Base-by-base conservation (phyloP, 192 early-diverging fungal species). In the Linnemannia zychae region DNA sequence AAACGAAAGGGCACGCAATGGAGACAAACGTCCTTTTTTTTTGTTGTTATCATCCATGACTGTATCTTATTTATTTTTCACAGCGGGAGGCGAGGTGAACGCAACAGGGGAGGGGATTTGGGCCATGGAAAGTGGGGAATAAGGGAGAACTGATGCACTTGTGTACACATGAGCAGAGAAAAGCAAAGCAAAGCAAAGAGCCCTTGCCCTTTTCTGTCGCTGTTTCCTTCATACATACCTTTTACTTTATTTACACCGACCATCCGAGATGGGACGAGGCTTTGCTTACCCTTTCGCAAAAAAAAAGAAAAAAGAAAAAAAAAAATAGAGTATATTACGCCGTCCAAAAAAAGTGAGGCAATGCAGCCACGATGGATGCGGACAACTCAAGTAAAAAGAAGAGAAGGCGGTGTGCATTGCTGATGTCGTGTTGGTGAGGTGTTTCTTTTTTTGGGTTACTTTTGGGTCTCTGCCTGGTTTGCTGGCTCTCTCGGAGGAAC, bases 271-370 rank as follows among this genome's bases (percentile, higher is more conserved):
- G 57, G 22, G 57, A 63, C 28, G 57, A 63, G 57, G 57, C 57
- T 63, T 57, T 63, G 57, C 57, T 63, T 31, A 63, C 57, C n/a
- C 24, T 9, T n/a, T 60, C 57, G 24, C 1, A 13, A 24, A 31
- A 11, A 63, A 63, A 2, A 6, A 6, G 40, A 44, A 16, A 31
- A 63, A 13, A 7, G 12, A 13, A 33, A 63, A 31, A 63, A 11
- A 63, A 63, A 63, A 63, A 7, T 17, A 17, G 17, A 63, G 57
- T 63, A 63, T 28, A 63, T 63, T 15, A 31, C 57, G 22, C 22
- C 50, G 53, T 63, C 57, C 57, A 63, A 63, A 63, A 63, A 63
- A 31, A 24, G 28, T 31, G 24, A 63, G 57, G 57, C 57, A 63
- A 33, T 63, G 57, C 0, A 57, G 7, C 7, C n/a, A 24, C n/a